Evolutionary conservation across 352 stramenopile genomes (phyloP), one percentile per base, ranked within the genome.

Genomic region (Pythium rhizo-oryzae): DNA sequence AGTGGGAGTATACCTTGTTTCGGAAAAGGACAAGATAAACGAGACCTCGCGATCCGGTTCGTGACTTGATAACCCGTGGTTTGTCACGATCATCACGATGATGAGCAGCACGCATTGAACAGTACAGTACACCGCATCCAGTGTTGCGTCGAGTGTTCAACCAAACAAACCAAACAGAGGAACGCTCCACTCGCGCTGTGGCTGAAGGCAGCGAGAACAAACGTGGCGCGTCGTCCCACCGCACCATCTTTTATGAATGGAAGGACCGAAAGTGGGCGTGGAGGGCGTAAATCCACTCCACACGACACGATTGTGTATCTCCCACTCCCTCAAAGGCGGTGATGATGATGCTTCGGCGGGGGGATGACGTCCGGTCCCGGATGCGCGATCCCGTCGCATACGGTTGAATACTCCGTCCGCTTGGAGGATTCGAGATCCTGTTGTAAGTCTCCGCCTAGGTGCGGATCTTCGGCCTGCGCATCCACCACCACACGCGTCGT

Each of bases 391-490:
- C 16, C 16, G 33, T 60, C 35, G 19, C 50, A 43, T 54, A 46
- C 18, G 46, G 24, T n/a, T 8, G 41, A n/a, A 47, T 47, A 12
- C 41, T 0, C 41, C 18, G 41, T 54, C 57, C 46, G 25, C 43
- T 52, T 54, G 39, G 39, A 8, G 19, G 8, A 18, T 47, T 51
- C 43, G 43, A 8, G 12, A 23, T 50, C 18, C 23, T 62, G 16
- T 41, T 49, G 43, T 50, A 54, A 16, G 25, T 69, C 62, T 63
- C 62, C 62, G 55, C 50, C 35, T 69, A 69, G 54, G 62, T 69
- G 62, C 62, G 62, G 28, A 51, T 46, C 35, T 69, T 47, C 13
- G 21, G 5, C 39, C 43, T 39, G 25, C 39, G 23, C 28, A 18
- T 37, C 19, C 18, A 59, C 53, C 59, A 47, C 44, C 21, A 51